phyloP scores from a whole-genome alignment of 116 monocot genomes.

The Cymodocea nodosa region DNA sequence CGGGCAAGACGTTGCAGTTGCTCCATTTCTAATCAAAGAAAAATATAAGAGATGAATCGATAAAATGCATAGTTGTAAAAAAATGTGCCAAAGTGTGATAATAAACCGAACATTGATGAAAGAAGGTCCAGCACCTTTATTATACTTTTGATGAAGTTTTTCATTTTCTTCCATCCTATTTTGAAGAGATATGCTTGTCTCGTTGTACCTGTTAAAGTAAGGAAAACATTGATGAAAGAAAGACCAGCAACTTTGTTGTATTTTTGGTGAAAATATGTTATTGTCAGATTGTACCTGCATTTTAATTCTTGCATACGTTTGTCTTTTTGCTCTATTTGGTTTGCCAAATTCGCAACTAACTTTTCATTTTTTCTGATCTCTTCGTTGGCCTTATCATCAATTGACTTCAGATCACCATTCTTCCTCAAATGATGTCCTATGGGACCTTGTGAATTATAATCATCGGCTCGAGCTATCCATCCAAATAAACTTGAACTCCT shows the following conservation, averaged over 20 bases:
- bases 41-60: not conserved
- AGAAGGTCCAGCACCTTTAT: conserved; percentile 22
- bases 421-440: conserved; percentile 45
- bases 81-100: too few species aligned
- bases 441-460: conserved; percentile 37
- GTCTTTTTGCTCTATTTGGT: conserved; percentile 56
- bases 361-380: conserved; percentile 40
- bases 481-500: conserved; percentile 35
- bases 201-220: conserved; percentile 27
- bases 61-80: not conserved
- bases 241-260: conserved; percentile 27
- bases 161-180: conserved; percentile 29
- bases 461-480: conserved; percentile 70
- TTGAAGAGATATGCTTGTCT: conserved; percentile 42
- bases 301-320: conserved; percentile 47
- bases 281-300: conserved; percentile 44
- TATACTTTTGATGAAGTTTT: conserved; percentile 19
- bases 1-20: conserved; percentile 51
- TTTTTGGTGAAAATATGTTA: conserved; percentile 28
- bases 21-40: conserved; percentile 47
- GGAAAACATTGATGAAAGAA: not conserved
- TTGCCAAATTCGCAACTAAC: conserved; percentile 54
- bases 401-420: conserved; percentile 60
- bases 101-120: not conserved
- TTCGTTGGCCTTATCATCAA: conserved; percentile 41